phyloP scores from a whole-genome alignment of 768 basidiomycete genomes.

The Lactarius akahatsu region DNA sequence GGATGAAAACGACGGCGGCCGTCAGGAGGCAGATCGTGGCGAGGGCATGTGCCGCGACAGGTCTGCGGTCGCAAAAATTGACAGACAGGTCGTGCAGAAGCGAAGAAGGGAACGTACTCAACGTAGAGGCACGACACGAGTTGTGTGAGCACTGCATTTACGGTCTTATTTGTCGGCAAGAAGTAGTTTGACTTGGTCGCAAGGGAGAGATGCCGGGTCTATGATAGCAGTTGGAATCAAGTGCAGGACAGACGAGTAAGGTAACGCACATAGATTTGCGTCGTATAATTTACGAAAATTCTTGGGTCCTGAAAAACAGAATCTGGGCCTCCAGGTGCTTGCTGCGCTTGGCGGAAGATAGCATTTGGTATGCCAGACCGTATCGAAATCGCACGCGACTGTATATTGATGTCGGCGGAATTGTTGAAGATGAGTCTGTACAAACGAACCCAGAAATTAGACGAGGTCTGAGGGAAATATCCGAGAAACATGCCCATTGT shows the following conservation, averaged over 20 bases:
- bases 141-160: constrained; percentile 43
- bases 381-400: constrained; percentile 51
- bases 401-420: constrained; percentile 44
- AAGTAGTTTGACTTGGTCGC: constrained; percentile 63
- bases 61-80: constrained; percentile 38
- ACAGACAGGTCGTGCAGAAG: background rate
- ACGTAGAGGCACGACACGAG: constrained; percentile 52
- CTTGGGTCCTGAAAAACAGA: constrained; percentile 48
- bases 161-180: constrained; percentile 39
- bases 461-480: background rate
- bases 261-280: constrained; percentile 49
- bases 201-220: constrained; percentile 60
- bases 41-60: constrained; percentile 51
- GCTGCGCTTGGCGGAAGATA: constrained; percentile 53
- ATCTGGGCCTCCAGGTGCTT: constrained; percentile 42
- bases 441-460: background rate
- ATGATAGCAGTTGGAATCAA: constrained; percentile 16
- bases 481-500: constrained; percentile 53
- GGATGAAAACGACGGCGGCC: constrained; percentile 46
- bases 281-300: constrained; percentile 55
- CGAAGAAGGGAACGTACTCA: constrained; percentile 47
- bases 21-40: constrained; percentile 48
- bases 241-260: background rate
- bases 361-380: constrained; percentile 56
- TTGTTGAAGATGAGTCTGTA: constrained; percentile 26